These are phyloP conservation scores for Orbilia javanica DNA, from an alignment of 2,329 filamentous ascomycete genomes.

Conservation along the genomic window DNA sequence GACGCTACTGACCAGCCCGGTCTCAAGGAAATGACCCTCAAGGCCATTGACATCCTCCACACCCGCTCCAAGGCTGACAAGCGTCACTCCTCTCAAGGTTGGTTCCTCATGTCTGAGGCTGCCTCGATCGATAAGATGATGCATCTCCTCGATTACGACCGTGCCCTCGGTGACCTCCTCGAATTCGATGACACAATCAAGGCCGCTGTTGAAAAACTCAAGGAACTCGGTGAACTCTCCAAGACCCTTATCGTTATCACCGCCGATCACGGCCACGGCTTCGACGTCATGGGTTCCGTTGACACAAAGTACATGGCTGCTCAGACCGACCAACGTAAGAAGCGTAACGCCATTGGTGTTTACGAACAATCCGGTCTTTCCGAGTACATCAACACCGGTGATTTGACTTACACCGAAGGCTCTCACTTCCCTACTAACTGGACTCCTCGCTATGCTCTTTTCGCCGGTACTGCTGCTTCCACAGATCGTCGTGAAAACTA, in stretches of 20 bases:
- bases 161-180: conserved; percentile 84
- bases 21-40: conserved; percentile 89
- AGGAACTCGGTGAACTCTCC: conserved; percentile 75
- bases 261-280: conserved; percentile 90
- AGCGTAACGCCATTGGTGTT: conserved; percentile 79
- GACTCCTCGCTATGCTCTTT: conserved; percentile 86
- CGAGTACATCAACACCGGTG: conserved; percentile 75
- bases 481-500: conserved; percentile 84
- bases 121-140: conserved; percentile 92
- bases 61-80: conserved; percentile 70
- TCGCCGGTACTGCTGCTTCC: conserved; percentile 77
- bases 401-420: conserved; percentile 78
- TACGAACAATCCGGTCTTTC: conserved; percentile 81
- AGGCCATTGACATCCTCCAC: conserved; percentile 84
- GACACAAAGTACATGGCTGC: conserved; percentile 81
- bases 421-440: conserved; percentile 84
- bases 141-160: conserved; percentile 87
- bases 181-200: conserved; percentile 85
- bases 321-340: conserved; percentile 76
- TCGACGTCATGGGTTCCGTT: conserved; percentile 85
- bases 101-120: conserved; percentile 89
- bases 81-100: conserved; percentile 68
- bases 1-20: conserved; percentile 82
- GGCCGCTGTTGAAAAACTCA: conserved; percentile 78
- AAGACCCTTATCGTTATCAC: conserved; percentile 84